phyloP scores from a whole-genome alignment of 805 yeast species.

The Monosporozyma unispora region DNA sequence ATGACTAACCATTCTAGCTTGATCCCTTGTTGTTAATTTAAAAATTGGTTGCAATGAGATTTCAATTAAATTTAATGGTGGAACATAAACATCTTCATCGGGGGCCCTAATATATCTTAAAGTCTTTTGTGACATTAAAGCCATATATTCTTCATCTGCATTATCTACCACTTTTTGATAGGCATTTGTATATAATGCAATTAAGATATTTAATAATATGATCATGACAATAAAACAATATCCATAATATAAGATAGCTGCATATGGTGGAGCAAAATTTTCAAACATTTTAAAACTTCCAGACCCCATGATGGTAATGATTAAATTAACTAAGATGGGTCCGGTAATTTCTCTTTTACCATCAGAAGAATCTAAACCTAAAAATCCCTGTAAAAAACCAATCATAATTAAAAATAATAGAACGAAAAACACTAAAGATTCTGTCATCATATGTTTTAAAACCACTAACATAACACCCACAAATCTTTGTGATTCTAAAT shows the following conservation, averaged over 20 bases:
- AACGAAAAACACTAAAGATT: constrained; percentile 74
- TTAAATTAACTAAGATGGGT: constrained; percentile 52
- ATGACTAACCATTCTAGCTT: constrained; percentile 38
- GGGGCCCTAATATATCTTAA: constrained; percentile 81
- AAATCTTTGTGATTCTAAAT: constrained; percentile 68
- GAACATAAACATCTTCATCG: constrained; percentile 74
- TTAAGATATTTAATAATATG: constrained; percentile 68
- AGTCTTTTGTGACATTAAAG: constrained; percentile 76
- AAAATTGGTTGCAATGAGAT: constrained; percentile 39
- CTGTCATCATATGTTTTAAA: constrained; percentile 77
- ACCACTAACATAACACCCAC: constrained; percentile 88
- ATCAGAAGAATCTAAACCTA: constrained; percentile 82
- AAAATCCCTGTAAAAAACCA: constrained; percentile 80
- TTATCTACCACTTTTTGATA: constrained; percentile 73
- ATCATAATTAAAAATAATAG: constrained; percentile 57
- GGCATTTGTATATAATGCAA: constrained; percentile 80
- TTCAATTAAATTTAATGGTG: constrained; percentile 76
- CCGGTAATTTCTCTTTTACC: constrained; percentile 71
- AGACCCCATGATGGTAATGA: constrained; percentile 65
- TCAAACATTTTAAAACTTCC: constrained; percentile 65
- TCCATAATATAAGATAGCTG: constrained; percentile 64
- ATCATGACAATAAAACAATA: constrained; percentile 70
- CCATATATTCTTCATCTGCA: constrained; percentile 78
- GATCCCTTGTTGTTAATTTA: constrained; percentile 22
- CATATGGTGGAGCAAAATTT: constrained; percentile 76